A percentile compares a stretch with the other conserved stretches of the same genome.
Conservation (phyloP, 345 rosid species). For the Sonneratia caseolaris region DNA sequence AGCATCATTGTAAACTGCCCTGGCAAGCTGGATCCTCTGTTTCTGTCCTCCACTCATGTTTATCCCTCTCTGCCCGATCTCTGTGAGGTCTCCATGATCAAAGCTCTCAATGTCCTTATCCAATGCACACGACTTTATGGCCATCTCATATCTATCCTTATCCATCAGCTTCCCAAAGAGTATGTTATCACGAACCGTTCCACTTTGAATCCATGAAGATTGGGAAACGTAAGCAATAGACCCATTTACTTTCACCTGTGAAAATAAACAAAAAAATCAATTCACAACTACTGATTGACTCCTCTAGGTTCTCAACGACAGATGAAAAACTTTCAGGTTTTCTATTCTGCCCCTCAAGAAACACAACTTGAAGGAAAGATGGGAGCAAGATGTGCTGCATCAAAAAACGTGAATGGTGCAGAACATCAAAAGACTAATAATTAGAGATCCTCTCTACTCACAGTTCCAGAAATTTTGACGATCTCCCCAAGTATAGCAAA, state of each 20-base stretch:
- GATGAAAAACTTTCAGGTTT: background rate
- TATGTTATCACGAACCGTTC: constrained; percentile 61
- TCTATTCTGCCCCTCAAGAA: no score
- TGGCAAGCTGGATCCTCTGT: constrained; percentile 73
- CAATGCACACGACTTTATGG: constrained; percentile 52
- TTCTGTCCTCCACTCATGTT: constrained; percentile 94
- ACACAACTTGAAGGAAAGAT: background rate
- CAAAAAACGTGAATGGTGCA: background rate
- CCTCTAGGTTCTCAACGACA: no score
- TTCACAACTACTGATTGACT: background rate
- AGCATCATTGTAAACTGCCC: constrained; percentile 66
- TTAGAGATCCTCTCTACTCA: constrained; percentile 19
- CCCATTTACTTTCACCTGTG: constrained; percentile 46
- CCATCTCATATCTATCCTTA: constrained; percentile 35
- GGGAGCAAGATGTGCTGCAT: no score
- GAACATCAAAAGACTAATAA: background rate
- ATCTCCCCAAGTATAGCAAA: constrained; percentile 63
- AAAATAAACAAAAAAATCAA: background rate
- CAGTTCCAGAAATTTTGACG: constrained; percentile 54
- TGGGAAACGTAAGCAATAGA: constrained; percentile 70
- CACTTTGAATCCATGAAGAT: constrained; percentile 80
- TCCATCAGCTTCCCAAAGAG: constrained; percentile 61
- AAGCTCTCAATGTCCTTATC: constrained; percentile 58
- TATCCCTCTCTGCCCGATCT: constrained; percentile 78
- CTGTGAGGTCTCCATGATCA: constrained; percentile 66